These are phyloP conservation scores for Fragilariopsis cylindrus DNA, from an alignment of 108 stramenopile species.

Conservation along the genomic window DNA sequence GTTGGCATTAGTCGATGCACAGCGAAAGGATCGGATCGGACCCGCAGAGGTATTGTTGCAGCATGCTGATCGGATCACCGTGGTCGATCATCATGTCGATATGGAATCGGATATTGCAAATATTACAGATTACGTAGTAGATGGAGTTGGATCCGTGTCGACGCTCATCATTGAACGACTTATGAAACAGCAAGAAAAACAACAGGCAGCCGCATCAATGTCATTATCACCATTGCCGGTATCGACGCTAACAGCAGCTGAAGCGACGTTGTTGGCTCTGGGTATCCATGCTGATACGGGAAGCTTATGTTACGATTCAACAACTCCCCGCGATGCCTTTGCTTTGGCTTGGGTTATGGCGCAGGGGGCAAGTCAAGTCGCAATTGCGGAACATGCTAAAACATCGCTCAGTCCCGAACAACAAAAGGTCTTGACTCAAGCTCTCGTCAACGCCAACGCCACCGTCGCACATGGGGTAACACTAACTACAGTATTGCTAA, in stretches of 20 bases:
- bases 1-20: slow-evolving; percentile 90
- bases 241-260: slow-evolving; percentile 73
- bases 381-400: slow-evolving; percentile 90
- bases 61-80: slow-evolving; percentile 77
- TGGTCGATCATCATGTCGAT: slow-evolving; percentile 94
- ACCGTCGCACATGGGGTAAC: slow-evolving; percentile 85
- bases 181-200: slow-evolving; percentile 39
- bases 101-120: slow-evolving; percentile 84
- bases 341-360: slow-evolving; percentile 92
- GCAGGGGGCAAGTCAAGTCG: slow-evolving; percentile 90
- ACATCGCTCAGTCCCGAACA: slow-evolving; percentile 79
- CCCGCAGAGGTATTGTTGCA: slow-evolving; percentile 78
- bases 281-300: slow-evolving; percentile 97
- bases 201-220: slow-evolving; percentile 1
- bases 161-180: slow-evolving; percentile 86
- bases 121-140: slow-evolving; percentile 80
- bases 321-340: slow-evolving; percentile 87
- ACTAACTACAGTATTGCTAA: slow-evolving; percentile 82
- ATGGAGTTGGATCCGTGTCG: slow-evolving; percentile 87
- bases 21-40: slow-evolving; percentile 84
- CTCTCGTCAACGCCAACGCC: slow-evolving; percentile 77
- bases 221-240: slow-evolving; percentile 17
- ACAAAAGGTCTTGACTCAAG: slow-evolving; percentile 84
- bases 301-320: slow-evolving; percentile 89
- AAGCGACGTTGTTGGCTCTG: slow-evolving; percentile 89